Base-by-base conservation (phyloP, 2,329 filamentous ascomycete genomes). In the Fusarium circinatum region DNA sequence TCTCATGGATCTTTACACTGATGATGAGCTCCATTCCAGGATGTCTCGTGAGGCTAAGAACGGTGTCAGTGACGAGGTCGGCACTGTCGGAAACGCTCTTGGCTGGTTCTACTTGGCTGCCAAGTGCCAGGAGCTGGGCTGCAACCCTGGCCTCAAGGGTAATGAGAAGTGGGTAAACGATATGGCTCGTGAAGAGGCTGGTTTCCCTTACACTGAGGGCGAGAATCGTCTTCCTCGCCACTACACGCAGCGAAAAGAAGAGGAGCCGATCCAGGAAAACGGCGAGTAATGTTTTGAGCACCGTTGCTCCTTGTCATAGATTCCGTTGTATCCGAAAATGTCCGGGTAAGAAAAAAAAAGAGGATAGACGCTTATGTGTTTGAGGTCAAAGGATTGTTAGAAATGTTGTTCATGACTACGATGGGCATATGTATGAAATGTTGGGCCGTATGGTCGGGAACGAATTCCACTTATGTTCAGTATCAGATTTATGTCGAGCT, bases 21-120 rank as follows among this genome's bases (percentile, higher is more conserved):
- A 95, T 74, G 79, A 88, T 6, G 86, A 88, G 24, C 85, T 94
- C 26, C 93, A 94, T 80, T 81, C 87, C 57, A 85, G 85, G 65
- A 94, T 95, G 91, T 89, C 89, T 75, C 74, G 86, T 13, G 92
- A 88, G 72, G 93, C 93, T 0, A 84, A 83, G 42, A 85, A 81
- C 1, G 89, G 92, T 68, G 92, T 96, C 20, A 94, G 91, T 68
- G 94, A 96, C 78, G 94, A 96, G 80, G 93, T 96, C 3, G 90
- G 92, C 69, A 96, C 94, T 0, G 92, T 95, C 2, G 94, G 94
- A 0, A 95, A 95, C 80, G 91, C 91, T 3, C 84, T 96, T 18
- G 86, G 85, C 28, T 96, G 93, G 93, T 88, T 94, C 79, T 96
- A 94, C 80, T 85, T 96, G n/a, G 92, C 92, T 1, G 88, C 90